Base-by-base conservation (phyloP, 352 stramenopile species). In the Phytophthora pisi region DNA sequence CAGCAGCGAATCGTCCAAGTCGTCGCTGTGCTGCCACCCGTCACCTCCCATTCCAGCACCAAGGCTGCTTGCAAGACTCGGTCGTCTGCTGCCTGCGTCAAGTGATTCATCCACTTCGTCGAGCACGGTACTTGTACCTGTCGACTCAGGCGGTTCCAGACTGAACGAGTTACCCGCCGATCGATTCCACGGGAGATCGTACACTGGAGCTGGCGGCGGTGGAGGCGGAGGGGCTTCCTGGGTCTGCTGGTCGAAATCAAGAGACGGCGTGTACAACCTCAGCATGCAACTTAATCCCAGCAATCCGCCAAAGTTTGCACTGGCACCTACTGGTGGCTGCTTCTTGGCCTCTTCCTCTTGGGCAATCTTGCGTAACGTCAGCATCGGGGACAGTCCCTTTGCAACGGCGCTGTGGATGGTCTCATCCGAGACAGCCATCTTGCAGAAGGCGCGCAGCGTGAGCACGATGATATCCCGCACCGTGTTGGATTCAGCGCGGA, bases 391-490 rank as follows among this genome's bases (percentile, higher is more conserved):
- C 18, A 87, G 67, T 15, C 86, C 81, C 34, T 75, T 78, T 52
- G 75, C 70, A 13, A 84, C 72, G 16, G 75, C 76, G 7, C 80
- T 73, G 40, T 82, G 72, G 42, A 78, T 81, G 0, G 64, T 64
- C 28, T 88, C 77, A 51, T 78, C 80, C 15, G 66, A 71, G 9
- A 95, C 67, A 5, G 84, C 84, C 54, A 79, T 77, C 31, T 83
- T 80, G 56, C 81, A 89, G 60, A 95, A 95, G 30, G 85, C 82
- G 13, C 78, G 83, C 23, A 95, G 74, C 20, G 86, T 92, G 30
- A 95, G 81, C n/a, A 89, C 81, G 66, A 95, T 90, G 51, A 93
- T 90, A 67, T 95, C 87, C 9, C 87, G 85, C 24, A 87, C 78
- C 31, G 82, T 75, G 50, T 93, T 88, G 7, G 82, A 91, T 61